phyloP scores from a whole-genome alignment of 2,329 filamentous ascomycete species.

The Orbilia brochopaga region DNA sequence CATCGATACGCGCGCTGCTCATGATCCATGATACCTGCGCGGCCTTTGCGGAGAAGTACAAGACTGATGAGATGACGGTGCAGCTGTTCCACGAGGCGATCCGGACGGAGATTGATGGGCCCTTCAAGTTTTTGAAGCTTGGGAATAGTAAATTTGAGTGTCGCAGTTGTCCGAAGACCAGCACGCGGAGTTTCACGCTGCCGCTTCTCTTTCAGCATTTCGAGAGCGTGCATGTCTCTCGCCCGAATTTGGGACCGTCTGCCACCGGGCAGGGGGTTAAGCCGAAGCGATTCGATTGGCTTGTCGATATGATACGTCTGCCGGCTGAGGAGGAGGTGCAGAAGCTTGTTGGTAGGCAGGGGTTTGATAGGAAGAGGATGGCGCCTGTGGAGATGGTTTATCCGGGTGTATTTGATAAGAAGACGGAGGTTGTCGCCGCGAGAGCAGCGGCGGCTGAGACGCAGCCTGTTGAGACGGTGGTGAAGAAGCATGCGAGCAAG shows the following conservation, averaged over 20 bases:
- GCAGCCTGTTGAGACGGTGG: neutral
- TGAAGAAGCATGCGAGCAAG: constrained; percentile 38
- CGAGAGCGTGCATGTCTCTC: constrained; percentile 53
- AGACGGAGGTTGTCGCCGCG: constrained; percentile 16
- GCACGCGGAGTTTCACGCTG: constrained; percentile 49
- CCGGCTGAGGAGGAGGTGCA: constrained; percentile 63
- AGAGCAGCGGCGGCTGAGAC: too few species aligned
- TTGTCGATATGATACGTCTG: constrained; percentile 67
- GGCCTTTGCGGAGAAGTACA: constrained; percentile 60
- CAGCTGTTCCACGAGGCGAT: constrained; percentile 57
- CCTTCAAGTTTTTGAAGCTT: constrained; percentile 49
- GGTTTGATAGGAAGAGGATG: constrained; percentile 66
- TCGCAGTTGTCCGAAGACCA: constrained; percentile 34
- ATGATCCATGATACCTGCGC: constrained; percentile 53
- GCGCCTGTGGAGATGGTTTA: constrained; percentile 63
- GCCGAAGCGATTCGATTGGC: constrained; percentile 63
- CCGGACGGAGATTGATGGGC: constrained; percentile 44
- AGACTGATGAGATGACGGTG: constrained; percentile 59
- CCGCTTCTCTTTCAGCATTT: constrained; percentile 55
- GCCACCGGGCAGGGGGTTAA: constrained; percentile 53
- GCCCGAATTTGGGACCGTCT: constrained; percentile 55
- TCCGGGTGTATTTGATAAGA: constrained; percentile 58
- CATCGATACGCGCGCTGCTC: constrained; percentile 33
- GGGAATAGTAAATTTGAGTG: constrained; percentile 42
- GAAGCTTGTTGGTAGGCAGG: constrained; percentile 62